Evolutionary conservation across 1,284 basidiomycete species (phyloP), one percentile per base, ranked within the genome.

Genomic region (Ceratobasidium sp.): DNA sequence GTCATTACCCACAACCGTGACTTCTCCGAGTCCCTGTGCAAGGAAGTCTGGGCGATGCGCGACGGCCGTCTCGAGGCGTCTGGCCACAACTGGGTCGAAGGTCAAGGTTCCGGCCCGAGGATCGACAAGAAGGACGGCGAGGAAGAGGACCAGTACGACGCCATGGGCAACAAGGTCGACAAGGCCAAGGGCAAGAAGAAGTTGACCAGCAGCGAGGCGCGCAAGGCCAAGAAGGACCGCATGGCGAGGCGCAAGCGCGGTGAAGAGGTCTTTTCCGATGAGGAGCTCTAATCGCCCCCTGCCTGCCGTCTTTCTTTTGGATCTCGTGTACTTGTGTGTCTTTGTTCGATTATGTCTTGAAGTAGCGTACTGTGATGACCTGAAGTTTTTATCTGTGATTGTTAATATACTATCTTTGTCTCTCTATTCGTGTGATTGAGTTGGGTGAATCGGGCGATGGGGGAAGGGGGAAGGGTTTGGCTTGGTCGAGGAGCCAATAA

Each of bases 21-120:
- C 86, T 98, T 98, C 86, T 96, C 94, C 70, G 96, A 98, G 87
- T 93, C 90, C 42, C 83, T 98, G 73, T 98, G 95, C 85, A 83
- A 85, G 75, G 91, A 92, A 81, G 93, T 94, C 55, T 95, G 93
- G 93, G 94, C 94, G 45, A 96, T 96, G 93, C 87, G 90, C 70
- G 92, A 96, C 77, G 95, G 95, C 76, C 88, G 83, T 76, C 88
- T 97, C 72, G 92, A 93, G 82, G 93, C 95, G 13, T 96, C 94
- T 56, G 96, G 96, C 73, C 96, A 98, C 86, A 94, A 96, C 86
- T 96, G 93, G 93, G 94, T 97, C 76, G 96, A 99, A 82, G 95
- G 95, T 67, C 96, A 99, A 81, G 95, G 95, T 69, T 85, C 92
- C 38, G 95, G 95, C 57, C 80, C 91, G 47, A 88, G 94, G 70